Conservation (phyloP, 768 basidiomycete genomes). For the Hygrophorus pudorinus region DNA sequence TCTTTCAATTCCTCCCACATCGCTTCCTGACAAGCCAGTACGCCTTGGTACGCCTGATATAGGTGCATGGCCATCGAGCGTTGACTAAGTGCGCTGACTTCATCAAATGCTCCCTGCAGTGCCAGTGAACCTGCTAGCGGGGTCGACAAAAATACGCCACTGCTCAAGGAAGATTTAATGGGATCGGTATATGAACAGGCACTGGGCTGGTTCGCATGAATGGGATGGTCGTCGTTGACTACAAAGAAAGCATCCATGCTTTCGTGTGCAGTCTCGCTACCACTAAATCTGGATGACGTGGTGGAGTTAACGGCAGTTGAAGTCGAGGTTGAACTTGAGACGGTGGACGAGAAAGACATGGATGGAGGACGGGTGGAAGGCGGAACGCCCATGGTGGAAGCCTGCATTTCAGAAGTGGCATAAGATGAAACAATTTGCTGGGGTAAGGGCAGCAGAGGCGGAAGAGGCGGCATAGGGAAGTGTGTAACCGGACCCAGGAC, state of each 20-base stretch:
- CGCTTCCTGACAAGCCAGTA: slow-evolving; percentile 59
- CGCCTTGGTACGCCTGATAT: slow-evolving; percentile 48
- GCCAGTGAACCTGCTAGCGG: slow-evolving; percentile 26
- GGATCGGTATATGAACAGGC: too few relatives aligned
- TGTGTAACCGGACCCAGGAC: slow-evolving; percentile 47
- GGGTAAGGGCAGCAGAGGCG: slow-evolving; percentile 49
- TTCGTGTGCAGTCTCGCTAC: slow-evolving; percentile 3
- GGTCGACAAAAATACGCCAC: slow-evolving; percentile 26
- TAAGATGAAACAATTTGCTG: slow-evolving; percentile 33
- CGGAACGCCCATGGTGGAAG: slow-evolving; percentile 21
- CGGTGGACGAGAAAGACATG: slow-evolving; percentile 42
- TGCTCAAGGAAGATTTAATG: too few relatives aligned
- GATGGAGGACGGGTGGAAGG: slow-evolving; percentile 30
- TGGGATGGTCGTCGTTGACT: too few relatives aligned
- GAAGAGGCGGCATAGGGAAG: slow-evolving; percentile 62
- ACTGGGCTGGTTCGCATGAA: too few relatives aligned
- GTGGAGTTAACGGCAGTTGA: slow-evolving; percentile 16
- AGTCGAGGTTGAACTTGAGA: slow-evolving; percentile 29
- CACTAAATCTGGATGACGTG: slow-evolving; percentile 7
- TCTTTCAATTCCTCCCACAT: slow-evolving; percentile 72
- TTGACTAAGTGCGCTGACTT: slow-evolving; percentile 38
- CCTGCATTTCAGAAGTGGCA: slow-evolving; percentile 22
- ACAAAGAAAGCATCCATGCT: too few relatives aligned
- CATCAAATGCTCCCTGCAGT: slow-evolving; percentile 20
- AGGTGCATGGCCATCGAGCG: slow-evolving; percentile 65